Evolutionary conservation across 371 early-diverging fungal species (phyloP), one percentile per base, ranked within the genome.

Genomic region (Apophysomyces sp.): DNA sequence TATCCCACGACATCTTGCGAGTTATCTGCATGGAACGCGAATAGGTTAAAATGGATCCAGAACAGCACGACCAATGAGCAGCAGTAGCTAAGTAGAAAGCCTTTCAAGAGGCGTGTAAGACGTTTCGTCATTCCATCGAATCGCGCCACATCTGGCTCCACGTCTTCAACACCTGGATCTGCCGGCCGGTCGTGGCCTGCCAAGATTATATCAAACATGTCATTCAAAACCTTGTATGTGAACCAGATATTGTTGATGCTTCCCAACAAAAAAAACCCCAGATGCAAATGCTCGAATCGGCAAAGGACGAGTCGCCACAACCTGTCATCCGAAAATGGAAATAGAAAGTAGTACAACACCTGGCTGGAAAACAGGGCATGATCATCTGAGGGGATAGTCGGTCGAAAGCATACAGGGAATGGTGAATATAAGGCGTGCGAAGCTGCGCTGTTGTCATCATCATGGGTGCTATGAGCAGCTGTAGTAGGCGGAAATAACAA

Each of bases 31-130:
- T 84, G 75, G 61, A 86, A 85, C 0, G 85, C 85, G 63, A 84
- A 80, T 24, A 86, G 57, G 69, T 83, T 86, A 52, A 85, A 86
- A 55, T 85, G 83, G 54, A 84, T 76, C 87, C 87, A 86, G 55
- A 86, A 83, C 55, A 80, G 57, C n/a, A 81, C 57, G 1, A 85
- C 82, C 52, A 85, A 62, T 27, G 62, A 71, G 58, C 58, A 82
- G 52, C 74, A 86, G 60, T 69, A 84, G 37, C 56, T 73, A n/a
- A 66, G 66, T 4, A 77, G 36, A 9, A 73, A 60, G 5, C 71
- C 68, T 27, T 73, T 73, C n/a, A 69, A 16, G 3, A 73, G 21
- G 32, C 60, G 65, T 7, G 69, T 62, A 15, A 65, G 11, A 28
- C 66, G 61, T 24, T 53, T 67, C 0, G 65, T 62, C 7, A 68